These are phyloP conservation scores for Aspergillus sp. DNA, from an alignment of 2,329 filamentous ascomycete species.

Conservation along the genomic window DNA sequence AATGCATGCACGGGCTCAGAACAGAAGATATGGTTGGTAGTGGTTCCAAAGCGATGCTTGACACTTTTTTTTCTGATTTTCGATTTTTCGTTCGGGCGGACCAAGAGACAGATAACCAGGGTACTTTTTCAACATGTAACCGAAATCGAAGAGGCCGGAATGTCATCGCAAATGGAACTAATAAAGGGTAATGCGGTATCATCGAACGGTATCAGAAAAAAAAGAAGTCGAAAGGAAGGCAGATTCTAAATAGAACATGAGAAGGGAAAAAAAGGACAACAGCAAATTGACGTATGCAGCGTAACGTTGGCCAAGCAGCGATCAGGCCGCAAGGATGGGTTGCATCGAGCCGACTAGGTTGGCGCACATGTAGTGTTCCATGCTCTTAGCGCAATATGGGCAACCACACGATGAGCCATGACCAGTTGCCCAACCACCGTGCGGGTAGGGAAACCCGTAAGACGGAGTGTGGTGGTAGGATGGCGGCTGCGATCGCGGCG, in stretches of 20 bases:
- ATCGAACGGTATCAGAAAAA: slow-evolving; percentile 24
- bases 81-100: slow-evolving; percentile 30
- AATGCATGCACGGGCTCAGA: slow-evolving; percentile 14
- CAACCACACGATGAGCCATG: slow-evolving; percentile 50
- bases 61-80: slow-evolving; percentile 32
- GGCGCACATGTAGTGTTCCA: slow-evolving; percentile 51
- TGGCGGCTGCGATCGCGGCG: slow-evolving; percentile 45
- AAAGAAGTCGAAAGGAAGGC: slow-evolving; percentile 26
- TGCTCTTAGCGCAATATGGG: slow-evolving; percentile 48
- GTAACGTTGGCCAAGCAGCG: slow-evolving; percentile 24
- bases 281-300: slow-evolving; percentile 4
- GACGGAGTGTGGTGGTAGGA: slow-evolving; percentile 51
- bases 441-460: slow-evolving; percentile 47
- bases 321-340: slow-evolving; percentile 40
- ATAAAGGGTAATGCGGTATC: slow-evolving; percentile 27
- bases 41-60: slow-evolving; percentile 28
- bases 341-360: slow-evolving; percentile 42
- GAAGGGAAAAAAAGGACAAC: slow-evolving; percentile 7
- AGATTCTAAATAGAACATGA: slow-evolving; percentile 21
- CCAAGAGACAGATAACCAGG: slow-evolving; percentile 29
- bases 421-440: slow-evolving; percentile 50
- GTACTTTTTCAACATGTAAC: slow-evolving; percentile 36
- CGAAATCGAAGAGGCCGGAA: slow-evolving; percentile 29
- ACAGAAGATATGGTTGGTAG: slow-evolving; percentile 22
- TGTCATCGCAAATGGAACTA: slow-evolving; percentile 25